Evolutionary conservation across 805 yeast species (phyloP), one percentile per base, ranked within the genome.

Genomic region (Cyberlindnera misumaiensis): DNA sequence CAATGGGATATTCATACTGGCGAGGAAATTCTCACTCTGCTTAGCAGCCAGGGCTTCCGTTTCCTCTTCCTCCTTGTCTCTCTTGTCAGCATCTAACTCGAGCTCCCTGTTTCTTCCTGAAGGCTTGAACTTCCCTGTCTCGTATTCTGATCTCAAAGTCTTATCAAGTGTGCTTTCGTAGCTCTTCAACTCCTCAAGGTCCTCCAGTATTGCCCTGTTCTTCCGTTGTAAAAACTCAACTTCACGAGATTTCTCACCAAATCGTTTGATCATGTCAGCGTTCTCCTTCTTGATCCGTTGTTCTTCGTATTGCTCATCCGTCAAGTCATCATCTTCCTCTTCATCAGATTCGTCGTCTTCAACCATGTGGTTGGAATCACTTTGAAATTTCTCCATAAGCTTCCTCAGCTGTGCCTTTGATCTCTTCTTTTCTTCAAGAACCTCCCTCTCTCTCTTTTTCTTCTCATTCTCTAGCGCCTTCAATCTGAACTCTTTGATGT

Each of bases 401-500:
- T 65, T 57, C 40, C 73, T 67, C 30, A 79, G 52, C 37, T 72
- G 67, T 15, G 59, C 51, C 46, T 71, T 71, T 1, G 80, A 68
- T 42, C 70, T 65, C 29, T 60, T 59, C 32, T 76, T 64, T 45
- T 77, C 85, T 15, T 56, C 61, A 15, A 67, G 58, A 9, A 66
- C 51, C 42, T 75, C 76, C 41, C 62, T 62, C 35, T 68, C 71
- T 31, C 81, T 64, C 33, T 74, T 72, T 34, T 65, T 65, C 38
- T 67, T 64, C 40, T 78, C 84, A 20, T 73, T 57, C 30, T 67
- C 67, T 37, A 76, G 51, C 20, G 78, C 80, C 31, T 67, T 68
- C 16, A 77, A 61, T 49, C 85, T 58, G 51, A 80, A 80, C 43
- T 68, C 72, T 41, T 76, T 63, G 40, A 80, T 70, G 41, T 73